Base-by-base conservation (phyloP, 192 early-diverging fungal species). In the Dissophora ornata region DNA sequence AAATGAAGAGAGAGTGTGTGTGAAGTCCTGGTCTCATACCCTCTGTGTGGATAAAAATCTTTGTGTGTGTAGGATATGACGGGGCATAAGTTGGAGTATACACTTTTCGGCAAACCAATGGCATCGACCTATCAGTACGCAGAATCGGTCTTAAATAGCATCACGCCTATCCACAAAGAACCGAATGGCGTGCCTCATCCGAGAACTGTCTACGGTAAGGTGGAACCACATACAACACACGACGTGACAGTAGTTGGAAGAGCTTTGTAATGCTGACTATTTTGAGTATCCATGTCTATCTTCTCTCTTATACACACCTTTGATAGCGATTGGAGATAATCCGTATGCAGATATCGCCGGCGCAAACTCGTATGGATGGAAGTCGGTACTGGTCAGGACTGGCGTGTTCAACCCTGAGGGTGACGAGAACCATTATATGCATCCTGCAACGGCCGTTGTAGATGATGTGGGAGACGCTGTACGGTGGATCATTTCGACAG, bases 41-140 rank as follows among this genome's bases (percentile, higher is more conserved):
- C n/a, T n/a, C n/a, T n/a, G n/a, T n/a, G n/a, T n/a, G n/a, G n/a
- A n/a, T n/a, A n/a, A n/a, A n/a, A n/a, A n/a, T 30, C 12, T 41
- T 19, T 50, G 29, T 40, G 15, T 29, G n/a, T 68, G 1, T n/a
- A 84, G 79, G 64, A 63, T 48, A 45, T 67, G 19, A 87, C 82
- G 3, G 86, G 85, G 0, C 54, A 82, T 24, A 38, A 61, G 6
- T 80, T 95, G 9, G 62, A 90, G 59, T 90, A 92, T 41, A 87
- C 84, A 12, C 84, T 86, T 10, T 97, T 86, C 63, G 96, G 96
- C 7, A 97, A 97, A 83, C 96, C 96, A 2, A 84, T 92, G 48
- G 55, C 46, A 0, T 57, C 85, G 15, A 95, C 94, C 8, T 97
- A 97, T 67, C 48, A 81, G 48, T 94, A 84, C 51, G 89, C 91